Conservation (phyloP, 768 basidiomycete genomes). For the Mycena rosella region DNA sequence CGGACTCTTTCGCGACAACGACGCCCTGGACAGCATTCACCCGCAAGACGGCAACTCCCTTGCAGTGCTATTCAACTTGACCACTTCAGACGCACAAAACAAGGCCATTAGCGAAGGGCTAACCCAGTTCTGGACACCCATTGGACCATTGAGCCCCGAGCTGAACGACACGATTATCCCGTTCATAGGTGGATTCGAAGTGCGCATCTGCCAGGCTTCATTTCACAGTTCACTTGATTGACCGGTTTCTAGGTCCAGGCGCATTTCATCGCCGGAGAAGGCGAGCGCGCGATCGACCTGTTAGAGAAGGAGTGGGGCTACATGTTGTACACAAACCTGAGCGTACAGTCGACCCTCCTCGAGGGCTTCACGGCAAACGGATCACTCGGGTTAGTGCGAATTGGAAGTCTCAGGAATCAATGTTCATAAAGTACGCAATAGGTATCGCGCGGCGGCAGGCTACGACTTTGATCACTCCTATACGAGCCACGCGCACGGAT, state of each 20-base stretch:
- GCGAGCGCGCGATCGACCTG: slow-evolving; percentile 60
- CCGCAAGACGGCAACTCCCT: slow-evolving; percentile 66
- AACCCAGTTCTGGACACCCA: slow-evolving; percentile 61
- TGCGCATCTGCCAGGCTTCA: slow-evolving; percentile 26
- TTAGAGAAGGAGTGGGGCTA: slow-evolving; percentile 63
- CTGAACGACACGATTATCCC: slow-evolving; percentile 65
- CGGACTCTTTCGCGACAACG: slow-evolving; percentile 64
- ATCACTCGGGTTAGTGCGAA: slow-evolving; percentile 52
- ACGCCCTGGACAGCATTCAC: slow-evolving; percentile 51
- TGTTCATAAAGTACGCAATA: slow-evolving; percentile 16
- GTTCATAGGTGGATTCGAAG: slow-evolving; percentile 66
- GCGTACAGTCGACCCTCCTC: slow-evolving; percentile 55
- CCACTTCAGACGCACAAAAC: slow-evolving; percentile 53
- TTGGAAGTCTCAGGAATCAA: no score
- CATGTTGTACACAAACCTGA: slow-evolving; percentile 61
- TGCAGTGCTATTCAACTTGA: slow-evolving; percentile 62
- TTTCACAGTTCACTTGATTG: neutral
- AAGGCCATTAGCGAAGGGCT: slow-evolving; percentile 57
- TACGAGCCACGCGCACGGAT: slow-evolving; percentile 63
- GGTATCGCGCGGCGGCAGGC: slow-evolving; percentile 59
- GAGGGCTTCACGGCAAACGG: slow-evolving; percentile 64
- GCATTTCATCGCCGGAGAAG: slow-evolving; percentile 61
- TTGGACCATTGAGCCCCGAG: slow-evolving; percentile 63
- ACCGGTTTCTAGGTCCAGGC: slow-evolving; percentile 56
- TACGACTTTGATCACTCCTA: slow-evolving; percentile 62